Evolutionary conservation across 768 basidiomycete species (phyloP).

Genomic region (Collybia sordida): DNA sequence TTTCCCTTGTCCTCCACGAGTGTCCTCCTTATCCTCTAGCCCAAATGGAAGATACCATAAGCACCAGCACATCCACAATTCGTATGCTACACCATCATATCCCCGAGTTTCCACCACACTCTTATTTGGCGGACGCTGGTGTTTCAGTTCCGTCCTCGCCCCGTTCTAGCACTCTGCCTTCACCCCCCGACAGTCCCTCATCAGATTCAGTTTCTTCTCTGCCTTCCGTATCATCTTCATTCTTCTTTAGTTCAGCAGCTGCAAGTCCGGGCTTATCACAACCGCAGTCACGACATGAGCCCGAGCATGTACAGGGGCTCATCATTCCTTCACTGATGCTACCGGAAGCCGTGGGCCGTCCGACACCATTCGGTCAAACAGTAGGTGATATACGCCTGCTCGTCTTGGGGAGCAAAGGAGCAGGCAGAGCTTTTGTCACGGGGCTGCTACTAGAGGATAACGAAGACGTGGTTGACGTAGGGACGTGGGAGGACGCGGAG

Average conservation of each 20-base stretch:
- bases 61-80: conserved; percentile 40
- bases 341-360: conserved; percentile 58
- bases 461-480: conserved; percentile 65
- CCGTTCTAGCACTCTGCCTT: conserved; percentile 48
- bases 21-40: not conserved
- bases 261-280: conserved; percentile 43
- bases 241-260: conserved; percentile 77
- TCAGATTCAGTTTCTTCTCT: conserved; percentile 67
- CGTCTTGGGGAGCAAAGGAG: conserved; percentile 46
- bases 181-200: conserved; percentile 62
- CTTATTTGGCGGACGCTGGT: conserved; percentile 3
- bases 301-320: conserved; percentile 49
- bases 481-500: conserved; percentile 52
- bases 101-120: conserved; percentile 13
- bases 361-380: conserved; percentile 69
- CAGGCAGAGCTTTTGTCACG: conserved; percentile 45
- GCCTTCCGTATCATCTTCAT: conserved; percentile 71
- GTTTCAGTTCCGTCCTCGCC: conserved; percentile 47
- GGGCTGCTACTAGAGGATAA: conserved; percentile 59
- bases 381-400: conserved; percentile 61
- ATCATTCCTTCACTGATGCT: conserved; percentile 71
- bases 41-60: conserved; percentile 30
- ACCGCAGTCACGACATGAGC: conserved; percentile 46
- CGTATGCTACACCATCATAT: conserved; percentile 26
- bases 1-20: not conserved